Conservation (phyloP, 2,329 filamentous ascomycete species). For the Chaetomiaceae sp. region DNA sequence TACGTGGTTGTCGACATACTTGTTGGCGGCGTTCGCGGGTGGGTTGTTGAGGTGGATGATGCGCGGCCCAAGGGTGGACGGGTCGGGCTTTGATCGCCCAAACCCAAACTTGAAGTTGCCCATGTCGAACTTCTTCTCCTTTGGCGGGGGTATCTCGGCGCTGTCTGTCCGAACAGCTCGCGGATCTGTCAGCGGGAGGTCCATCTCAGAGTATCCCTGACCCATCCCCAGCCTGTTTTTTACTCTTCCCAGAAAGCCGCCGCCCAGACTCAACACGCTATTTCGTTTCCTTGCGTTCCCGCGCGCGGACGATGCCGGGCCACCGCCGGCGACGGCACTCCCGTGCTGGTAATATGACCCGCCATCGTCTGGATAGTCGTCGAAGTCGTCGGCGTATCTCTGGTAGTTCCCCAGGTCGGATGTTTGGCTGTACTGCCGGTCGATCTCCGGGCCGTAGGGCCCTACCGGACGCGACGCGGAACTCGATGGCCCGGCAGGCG, state of each 20-base stretch:
- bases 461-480: constrained; percentile 29
- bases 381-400: constrained; percentile 81
- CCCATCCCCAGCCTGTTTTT: constrained; percentile 91
- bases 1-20: constrained; percentile 93
- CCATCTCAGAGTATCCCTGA: constrained; percentile 93
- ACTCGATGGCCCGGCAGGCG: constrained; percentile 23
- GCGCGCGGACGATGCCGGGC: constrained; percentile 30
- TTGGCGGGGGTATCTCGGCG: constrained; percentile 25
- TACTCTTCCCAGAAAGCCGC: constrained; percentile 78
- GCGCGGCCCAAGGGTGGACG: constrained; percentile 83
- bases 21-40: constrained; percentile 81
- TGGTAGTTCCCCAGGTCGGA: constrained; percentile 85
- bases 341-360: constrained; percentile 80
- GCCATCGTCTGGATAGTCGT: constrained; percentile 74
- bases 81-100: constrained; percentile 77
- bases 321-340: constrained; percentile 49
- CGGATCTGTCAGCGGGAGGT: constrained; percentile 84
- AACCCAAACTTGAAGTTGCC: constrained; percentile 91
- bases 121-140: constrained; percentile 58
- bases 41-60: constrained; percentile 96
- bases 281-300: constrained; percentile 66
- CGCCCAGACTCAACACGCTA: constrained; percentile 81
- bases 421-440: constrained; percentile 63
- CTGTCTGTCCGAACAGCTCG: constrained; percentile 45
- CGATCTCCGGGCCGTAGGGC: constrained; percentile 41